Conservation (phyloP, 768 basidiomycete species). For the Auricularia auricula-judae region DNA sequence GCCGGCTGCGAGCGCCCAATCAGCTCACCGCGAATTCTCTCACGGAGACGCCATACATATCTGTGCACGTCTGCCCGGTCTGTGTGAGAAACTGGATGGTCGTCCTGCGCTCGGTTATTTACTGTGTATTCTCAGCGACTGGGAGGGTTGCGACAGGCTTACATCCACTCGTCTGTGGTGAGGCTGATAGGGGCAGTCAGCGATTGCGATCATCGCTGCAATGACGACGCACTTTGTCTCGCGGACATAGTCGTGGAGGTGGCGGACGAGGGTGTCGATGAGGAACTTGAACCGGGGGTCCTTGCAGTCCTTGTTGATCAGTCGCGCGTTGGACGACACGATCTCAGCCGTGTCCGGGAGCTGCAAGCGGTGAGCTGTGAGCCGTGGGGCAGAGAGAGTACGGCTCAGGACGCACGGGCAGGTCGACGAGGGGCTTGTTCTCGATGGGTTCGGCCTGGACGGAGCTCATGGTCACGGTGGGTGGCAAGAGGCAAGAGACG, state of each 20-base stretch:
- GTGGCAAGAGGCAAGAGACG: not conserved
- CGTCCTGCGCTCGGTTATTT: slow-evolving; percentile 18
- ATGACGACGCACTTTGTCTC: slow-evolving; percentile 44
- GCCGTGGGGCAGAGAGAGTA: not conserved
- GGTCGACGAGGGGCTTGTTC: slow-evolving; percentile 12
- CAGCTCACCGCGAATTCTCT: slow-evolving; percentile 16
- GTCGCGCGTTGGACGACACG: slow-evolving; percentile 15
- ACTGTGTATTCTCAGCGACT: not conserved
- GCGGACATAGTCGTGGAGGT: slow-evolving; percentile 63
- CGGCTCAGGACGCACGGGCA: slow-evolving; percentile 25
- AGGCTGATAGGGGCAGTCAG: slow-evolving; percentile 25
- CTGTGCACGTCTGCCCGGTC: slow-evolving; percentile 61
- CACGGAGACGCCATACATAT: slow-evolving; percentile 21
- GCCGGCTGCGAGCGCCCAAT: slow-evolving; percentile 23
- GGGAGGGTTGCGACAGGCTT: not conserved
- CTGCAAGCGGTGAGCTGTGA: slow-evolving; percentile 15
- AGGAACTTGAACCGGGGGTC: slow-evolving; percentile 35
- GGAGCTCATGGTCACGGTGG: not conserved
- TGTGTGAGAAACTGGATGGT: slow-evolving; percentile 70
- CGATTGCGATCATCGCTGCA: not conserved
- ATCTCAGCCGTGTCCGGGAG: slow-evolving; percentile 37
- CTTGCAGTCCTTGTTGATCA: slow-evolving; percentile 8
- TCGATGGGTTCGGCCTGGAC: not conserved
- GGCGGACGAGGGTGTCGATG: slow-evolving; percentile 42
- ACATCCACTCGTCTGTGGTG: slow-evolving; percentile 78